Base-by-base conservation (phyloP, 1,284 basidiomycete genomes). In the Exsudoporus floridanus region DNA sequence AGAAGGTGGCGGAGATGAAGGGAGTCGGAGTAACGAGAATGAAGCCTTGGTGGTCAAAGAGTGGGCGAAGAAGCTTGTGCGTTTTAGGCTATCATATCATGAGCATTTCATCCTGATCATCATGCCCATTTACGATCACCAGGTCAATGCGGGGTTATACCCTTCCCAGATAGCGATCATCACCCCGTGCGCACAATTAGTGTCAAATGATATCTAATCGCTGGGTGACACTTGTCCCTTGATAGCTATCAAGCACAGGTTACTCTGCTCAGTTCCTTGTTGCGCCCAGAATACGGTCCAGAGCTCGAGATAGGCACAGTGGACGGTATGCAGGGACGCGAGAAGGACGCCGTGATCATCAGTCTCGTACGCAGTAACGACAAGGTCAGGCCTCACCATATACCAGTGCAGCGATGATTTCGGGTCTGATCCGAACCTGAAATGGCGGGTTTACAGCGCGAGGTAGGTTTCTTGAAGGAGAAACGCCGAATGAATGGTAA, bases 221-320 rank as follows among this genome's bases (percentile, higher is more conserved):
- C n/a, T n/a, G n/a, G n/a, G n/a, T n/a, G n/a, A n/a, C n/a, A n/a
- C n/a, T n/a, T n/a, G n/a, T n/a, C n/a, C n/a, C n/a, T n/a, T n/a
- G n/a, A n/a, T n/a, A n/a, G n/a, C n/a, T 97, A 97, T 70, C 93
- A 96, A 75, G 92, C 93, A 0, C 94, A 97, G 72, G 93, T 94
- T 0, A 82, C 88, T 0, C 77, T 94, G 10, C 74, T 96, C 47
- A 81, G 89, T 0, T 83, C 85, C 3, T 70, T 90, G 38, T 73
- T 97, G 7, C 83, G 88, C 16, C 82, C 86, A 0, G 64, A 72
- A 19, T 81, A 88, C 56, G 90, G 86, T 7, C 78, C 81, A 0
- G 80, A 81, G 16, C 77, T 96, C 5, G 93, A 95, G 58, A 92
- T 95, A 45, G 94, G 93, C 1, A 92, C 88, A 1, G 92, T 96